Evolutionary conservation across 495 filamentous ascomycete genomes (phyloP).

Genomic region (Thermothielavioides terrestris): DNA sequence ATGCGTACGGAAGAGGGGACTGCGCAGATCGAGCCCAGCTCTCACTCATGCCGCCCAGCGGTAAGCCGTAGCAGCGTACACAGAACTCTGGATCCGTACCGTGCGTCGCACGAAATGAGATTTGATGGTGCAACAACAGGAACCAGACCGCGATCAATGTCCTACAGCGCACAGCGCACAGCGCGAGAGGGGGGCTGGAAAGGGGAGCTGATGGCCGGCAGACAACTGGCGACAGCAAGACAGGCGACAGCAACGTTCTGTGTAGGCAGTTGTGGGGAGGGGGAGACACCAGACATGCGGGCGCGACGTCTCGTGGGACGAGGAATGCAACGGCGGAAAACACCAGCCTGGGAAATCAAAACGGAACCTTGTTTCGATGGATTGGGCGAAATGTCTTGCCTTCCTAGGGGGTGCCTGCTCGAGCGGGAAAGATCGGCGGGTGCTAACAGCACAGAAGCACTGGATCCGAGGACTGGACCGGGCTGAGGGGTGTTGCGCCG

Average conservation of each 20-base stretch:
- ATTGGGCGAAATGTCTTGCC: slow-evolving; percentile 5
- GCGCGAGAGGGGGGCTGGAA: neutral
- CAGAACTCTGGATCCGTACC: too few species aligned
- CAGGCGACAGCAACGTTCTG: too few species aligned
- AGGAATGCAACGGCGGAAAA: slow-evolving; percentile 15
- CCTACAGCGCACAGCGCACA: neutral
- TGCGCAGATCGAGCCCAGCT: slow-evolving; percentile 1
- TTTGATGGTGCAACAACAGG: neutral
- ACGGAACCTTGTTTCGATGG: neutral
- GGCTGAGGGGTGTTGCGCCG: slow-evolving; percentile 9
- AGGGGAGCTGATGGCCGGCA: neutral
- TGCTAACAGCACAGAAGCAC: neutral
- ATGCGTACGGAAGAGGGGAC: neutral
- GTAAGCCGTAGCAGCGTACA: neutral
- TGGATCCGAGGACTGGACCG: neutral
- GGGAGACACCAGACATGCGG: slow-evolving; percentile 3
- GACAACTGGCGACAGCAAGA: too few species aligned
- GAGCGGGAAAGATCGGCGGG: slow-evolving; percentile 12
- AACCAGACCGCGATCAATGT: neutral
- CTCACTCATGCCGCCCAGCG: slow-evolving; percentile 3
- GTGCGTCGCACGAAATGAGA: too few species aligned
- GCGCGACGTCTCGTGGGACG: slow-evolving; percentile 12
- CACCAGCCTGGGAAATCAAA: slow-evolving; percentile 7
- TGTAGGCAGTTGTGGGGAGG: neutral
- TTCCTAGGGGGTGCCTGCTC: neutral